Evolutionary conservation across 2,329 filamentous ascomycete genomes (phyloP).

Genomic region (Venturia aucupariae): DNA sequence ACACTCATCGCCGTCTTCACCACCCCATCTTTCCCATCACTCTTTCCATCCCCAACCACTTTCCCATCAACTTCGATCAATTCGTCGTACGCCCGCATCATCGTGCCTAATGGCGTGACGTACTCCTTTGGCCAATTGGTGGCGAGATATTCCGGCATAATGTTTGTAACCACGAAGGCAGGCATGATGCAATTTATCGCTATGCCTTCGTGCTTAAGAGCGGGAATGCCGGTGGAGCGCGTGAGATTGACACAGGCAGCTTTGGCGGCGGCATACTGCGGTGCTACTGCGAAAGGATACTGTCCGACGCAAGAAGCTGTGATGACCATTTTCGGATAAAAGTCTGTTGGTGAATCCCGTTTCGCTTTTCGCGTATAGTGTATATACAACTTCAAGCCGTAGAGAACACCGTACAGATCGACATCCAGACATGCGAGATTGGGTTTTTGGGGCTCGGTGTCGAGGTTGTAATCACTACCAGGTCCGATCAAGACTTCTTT

Average conservation of each 20-base stretch:
- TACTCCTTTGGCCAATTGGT: conserved; percentile 25
- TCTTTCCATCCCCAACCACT: conserved; percentile 1
- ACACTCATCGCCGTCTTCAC: conserved; percentile 7
- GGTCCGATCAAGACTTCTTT: not conserved
- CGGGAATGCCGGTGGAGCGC: conserved; percentile 16
- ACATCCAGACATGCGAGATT: conserved; percentile 6
- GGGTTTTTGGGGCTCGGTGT: not conserved
- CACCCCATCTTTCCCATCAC: not conserved
- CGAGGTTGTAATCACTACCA: not conserved
- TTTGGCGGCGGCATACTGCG: conserved; percentile 17
- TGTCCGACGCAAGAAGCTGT: conserved; percentile 5
- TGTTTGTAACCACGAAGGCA: conserved; percentile 26
- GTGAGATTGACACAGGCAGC: conserved; percentile 25
- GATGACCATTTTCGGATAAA: conserved; percentile 6
- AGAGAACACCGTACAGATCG: not conserved
- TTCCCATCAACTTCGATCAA: not conserved
- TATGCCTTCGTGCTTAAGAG: conserved; percentile 21
- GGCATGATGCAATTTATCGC: conserved; percentile 30
- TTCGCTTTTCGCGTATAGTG: not conserved
- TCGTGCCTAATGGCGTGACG: conserved; percentile 28
- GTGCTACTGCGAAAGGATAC: not conserved
- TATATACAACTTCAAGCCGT: not conserved
- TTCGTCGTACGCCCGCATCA: conserved; percentile 26
- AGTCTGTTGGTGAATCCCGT: not conserved
- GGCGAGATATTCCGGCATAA: conserved; percentile 23